Evolutionary conservation across 2,329 filamentous ascomycete genomes (phyloP).

Genomic region (Helotiales sp.): DNA sequence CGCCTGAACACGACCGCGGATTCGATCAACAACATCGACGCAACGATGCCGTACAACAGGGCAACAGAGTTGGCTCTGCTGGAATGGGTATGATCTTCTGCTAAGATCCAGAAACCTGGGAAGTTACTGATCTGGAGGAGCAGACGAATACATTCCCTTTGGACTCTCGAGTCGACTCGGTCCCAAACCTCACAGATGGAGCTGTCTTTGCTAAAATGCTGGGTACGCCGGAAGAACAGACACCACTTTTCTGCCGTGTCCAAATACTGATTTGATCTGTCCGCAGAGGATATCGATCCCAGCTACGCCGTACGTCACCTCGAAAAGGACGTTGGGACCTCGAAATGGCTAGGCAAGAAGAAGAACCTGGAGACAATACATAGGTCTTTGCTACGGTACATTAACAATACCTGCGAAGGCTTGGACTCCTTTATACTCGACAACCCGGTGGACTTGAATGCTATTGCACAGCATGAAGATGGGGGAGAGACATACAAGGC

Average conservation of each 20-base stretch:
- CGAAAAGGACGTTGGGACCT: conserved; percentile 48
- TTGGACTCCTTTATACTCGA: conserved; percentile 56
- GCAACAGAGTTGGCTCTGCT: conserved; percentile 60
- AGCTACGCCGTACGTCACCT: conserved; percentile 61
- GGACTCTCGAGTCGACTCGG: conserved; percentile 36
- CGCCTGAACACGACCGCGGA: conserved; percentile 13
- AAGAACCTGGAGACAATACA: conserved; percentile 60
- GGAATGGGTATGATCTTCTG: conserved; percentile 54
- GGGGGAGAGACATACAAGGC: conserved; percentile 59
- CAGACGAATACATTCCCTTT: conserved; percentile 46
- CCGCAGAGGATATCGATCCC: conserved; percentile 61
- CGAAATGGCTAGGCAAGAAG: conserved; percentile 49
- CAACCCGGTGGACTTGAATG: conserved; percentile 58
- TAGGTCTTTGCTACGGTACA: conserved; percentile 60
- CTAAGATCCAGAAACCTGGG: neutral
- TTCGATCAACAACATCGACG: neutral
- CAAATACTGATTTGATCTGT: conserved; percentile 46
- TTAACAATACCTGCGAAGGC: conserved; percentile 57
- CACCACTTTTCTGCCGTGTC: neutral
- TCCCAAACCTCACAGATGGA: conserved; percentile 45
- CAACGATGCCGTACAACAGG: conserved; percentile 31
- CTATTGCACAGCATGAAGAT: conserved; percentile 61
- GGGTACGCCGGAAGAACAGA: conserved; percentile 43
- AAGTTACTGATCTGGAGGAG: conserved; percentile 29
- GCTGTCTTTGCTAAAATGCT: conserved; percentile 43